These are phyloP conservation scores for Lablab purpureus DNA, from an alignment of 306 rosid species.

Conservation along the genomic window DNA sequence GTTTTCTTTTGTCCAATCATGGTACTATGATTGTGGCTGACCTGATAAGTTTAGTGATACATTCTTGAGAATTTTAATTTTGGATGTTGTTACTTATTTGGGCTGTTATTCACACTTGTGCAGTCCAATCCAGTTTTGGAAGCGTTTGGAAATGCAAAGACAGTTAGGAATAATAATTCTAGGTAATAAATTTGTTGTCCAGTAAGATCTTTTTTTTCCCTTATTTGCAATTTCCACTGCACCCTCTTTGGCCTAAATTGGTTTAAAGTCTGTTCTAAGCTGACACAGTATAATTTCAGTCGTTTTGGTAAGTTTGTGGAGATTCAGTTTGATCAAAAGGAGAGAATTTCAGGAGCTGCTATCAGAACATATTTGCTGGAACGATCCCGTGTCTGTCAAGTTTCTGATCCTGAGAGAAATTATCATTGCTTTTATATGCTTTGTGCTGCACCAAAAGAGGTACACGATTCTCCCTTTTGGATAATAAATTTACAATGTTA, in stretches of 20 bases:
- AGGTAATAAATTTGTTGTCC: constrained; percentile 59
- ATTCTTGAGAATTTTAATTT: constrained; percentile 18
- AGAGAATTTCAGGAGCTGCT: constrained; percentile 99
- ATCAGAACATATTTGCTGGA: constrained; percentile 94
- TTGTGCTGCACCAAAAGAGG: constrained; percentile 93
- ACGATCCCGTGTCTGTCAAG: constrained; percentile 95
- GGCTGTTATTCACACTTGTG: constrained; percentile 37
- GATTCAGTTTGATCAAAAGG: constrained; percentile 82
- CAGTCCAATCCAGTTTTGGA: constrained; percentile 98
- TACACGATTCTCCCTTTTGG: constrained; percentile 33
- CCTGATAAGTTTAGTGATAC: background rate
- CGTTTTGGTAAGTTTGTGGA: constrained; percentile 99
- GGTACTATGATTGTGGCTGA: too few species aligned
- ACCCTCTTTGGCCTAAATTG: background rate
- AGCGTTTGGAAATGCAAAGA: constrained; percentile 98
- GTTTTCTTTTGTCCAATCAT: too few species aligned
- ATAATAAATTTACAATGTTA: background rate
- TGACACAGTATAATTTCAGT: constrained; percentile 66
- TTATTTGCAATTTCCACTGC: constrained; percentile 9
- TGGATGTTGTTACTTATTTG: constrained; percentile 19
- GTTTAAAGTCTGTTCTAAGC: constrained; percentile 48
- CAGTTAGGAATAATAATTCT: constrained; percentile 92
- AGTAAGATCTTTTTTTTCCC: constrained; percentile 2
- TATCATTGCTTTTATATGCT: constrained; percentile 99
- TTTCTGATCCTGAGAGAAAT: constrained; percentile 96